These are phyloP conservation scores for Euphrasia confusa DNA, from an alignment of 257 asterid species.

Conservation along the genomic window DNA sequence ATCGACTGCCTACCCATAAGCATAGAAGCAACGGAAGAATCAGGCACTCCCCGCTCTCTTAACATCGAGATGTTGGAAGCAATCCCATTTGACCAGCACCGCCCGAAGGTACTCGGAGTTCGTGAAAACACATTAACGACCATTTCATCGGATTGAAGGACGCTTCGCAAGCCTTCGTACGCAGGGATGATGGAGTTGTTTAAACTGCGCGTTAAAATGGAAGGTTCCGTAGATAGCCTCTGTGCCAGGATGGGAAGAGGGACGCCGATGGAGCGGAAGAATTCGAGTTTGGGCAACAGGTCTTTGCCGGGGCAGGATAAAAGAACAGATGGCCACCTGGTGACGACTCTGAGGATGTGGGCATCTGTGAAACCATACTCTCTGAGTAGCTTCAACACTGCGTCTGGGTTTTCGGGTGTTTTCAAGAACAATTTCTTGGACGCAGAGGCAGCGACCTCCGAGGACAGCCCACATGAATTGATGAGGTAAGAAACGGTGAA, in stretches of 20 bases:
- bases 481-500: slow-evolving; percentile 16
- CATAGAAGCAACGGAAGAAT: neutral
- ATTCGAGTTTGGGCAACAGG: slow-evolving; percentile 10
- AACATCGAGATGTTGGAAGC: neutral
- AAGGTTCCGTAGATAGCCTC: neutral
- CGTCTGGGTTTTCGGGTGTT: slow-evolving; percentile 5
- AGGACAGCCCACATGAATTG: slow-evolving; percentile 6
- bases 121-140: neutral
- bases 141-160: neutral
- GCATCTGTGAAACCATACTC: slow-evolving; percentile 7
- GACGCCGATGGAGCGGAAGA: slow-evolving; percentile 14
- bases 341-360: neutral
- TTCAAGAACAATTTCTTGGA: neutral
- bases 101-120: neutral
- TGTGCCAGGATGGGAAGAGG: neutral
- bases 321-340: neutral
- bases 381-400: slow-evolving; percentile 7
- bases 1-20: neutral
- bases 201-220: neutral
- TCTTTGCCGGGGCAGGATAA: neutral
- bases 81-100: neutral
- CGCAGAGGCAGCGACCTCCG: neutral
- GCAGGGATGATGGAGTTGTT: neutral
- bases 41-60: neutral
- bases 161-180: neutral